Percentiles rank a stretch among this genome's conserved stretches.
phyloP scores from a whole-genome alignment of 2,329 filamentous ascomycete genomes.

The Sarocladium brachiariae region DNA sequence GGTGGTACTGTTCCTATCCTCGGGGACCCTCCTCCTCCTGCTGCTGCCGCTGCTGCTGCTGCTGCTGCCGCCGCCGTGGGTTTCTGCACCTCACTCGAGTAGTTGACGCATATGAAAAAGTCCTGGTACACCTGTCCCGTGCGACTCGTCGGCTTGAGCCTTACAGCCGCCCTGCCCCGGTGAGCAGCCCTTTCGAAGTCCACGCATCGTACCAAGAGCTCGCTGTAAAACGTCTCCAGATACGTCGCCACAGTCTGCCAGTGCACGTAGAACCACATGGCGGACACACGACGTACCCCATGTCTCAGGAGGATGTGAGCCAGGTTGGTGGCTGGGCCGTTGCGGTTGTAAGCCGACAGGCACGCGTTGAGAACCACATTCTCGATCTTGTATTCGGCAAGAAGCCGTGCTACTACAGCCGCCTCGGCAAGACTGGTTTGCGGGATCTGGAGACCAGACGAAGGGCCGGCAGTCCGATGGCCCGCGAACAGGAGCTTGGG shows the following conservation, averaged over 20 bases:
- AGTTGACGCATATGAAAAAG: conserved; percentile 25
- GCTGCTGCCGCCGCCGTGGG: background rate
- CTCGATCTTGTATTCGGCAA: conserved; percentile 18
- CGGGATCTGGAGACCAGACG: conserved; percentile 15
- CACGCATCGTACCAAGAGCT: conserved; percentile 19
- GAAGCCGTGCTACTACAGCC: conserved; percentile 17
- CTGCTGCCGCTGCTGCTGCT: too few species aligned
- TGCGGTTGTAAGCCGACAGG: conserved; percentile 22
- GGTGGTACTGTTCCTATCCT: background rate
- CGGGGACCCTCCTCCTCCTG: background rate
- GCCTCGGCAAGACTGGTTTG: conserved; percentile 19
- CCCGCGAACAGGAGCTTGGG: conserved; percentile 22
- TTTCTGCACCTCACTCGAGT: conserved; percentile 16
- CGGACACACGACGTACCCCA: conserved; percentile 21
- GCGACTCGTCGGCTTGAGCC: conserved; percentile 16
- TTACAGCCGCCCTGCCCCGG: conserved; percentile 20
- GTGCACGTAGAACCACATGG: conserved; percentile 25
- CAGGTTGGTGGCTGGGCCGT: conserved; percentile 18
- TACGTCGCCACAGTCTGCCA: conserved; percentile 22
- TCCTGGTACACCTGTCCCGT: conserved; percentile 18
- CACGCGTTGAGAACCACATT: conserved; percentile 24
- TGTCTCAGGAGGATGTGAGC: conserved; percentile 22
- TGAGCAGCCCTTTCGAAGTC: conserved; percentile 24
- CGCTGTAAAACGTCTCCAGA: conserved; percentile 20
- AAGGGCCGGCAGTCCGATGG: conserved; percentile 12